phyloP scores from a whole-genome alignment of 1,139 yeast genomes.

The Diutina mesorugosa region DNA sequence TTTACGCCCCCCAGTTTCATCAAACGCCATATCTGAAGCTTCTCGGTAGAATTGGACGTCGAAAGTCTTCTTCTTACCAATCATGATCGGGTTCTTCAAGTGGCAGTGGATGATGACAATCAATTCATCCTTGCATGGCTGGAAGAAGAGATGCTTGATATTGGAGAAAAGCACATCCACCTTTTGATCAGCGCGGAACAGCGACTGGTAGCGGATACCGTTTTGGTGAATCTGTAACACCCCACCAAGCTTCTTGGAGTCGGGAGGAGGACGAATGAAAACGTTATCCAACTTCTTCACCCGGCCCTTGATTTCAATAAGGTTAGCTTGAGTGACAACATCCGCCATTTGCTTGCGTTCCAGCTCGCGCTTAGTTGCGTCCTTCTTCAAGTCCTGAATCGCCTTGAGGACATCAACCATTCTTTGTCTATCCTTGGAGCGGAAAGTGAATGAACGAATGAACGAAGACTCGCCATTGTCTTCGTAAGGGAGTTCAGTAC shows the following conservation, averaged over 20 bases:
- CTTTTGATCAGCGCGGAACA: slow-evolving; percentile 69
- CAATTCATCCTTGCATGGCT: slow-evolving; percentile 90
- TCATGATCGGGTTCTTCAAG: slow-evolving; percentile 83
- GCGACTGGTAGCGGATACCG: slow-evolving; percentile 87
- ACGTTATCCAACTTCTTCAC: slow-evolving; percentile 81
- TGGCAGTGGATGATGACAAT: slow-evolving; percentile 89
- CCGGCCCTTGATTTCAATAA: slow-evolving; percentile 68
- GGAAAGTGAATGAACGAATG: slow-evolving; percentile 73
- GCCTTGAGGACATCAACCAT: slow-evolving; percentile 86
- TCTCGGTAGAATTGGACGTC: slow-evolving; percentile 95
- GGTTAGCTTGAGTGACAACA: slow-evolving; percentile 83
- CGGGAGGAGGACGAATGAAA: slow-evolving; percentile 91
- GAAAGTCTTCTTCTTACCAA: slow-evolving; percentile 90
- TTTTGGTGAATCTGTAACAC: slow-evolving; percentile 86
- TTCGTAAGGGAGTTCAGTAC: slow-evolving; percentile 80
- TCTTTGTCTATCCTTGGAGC: slow-evolving; percentile 85
- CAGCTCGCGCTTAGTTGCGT: slow-evolving; percentile 78
- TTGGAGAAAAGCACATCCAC: slow-evolving; percentile 84
- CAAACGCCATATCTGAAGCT: slow-evolving; percentile 92
- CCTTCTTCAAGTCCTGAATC: slow-evolving; percentile 86
- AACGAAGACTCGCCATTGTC: slow-evolving; percentile 79
- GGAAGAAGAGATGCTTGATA: slow-evolving; percentile 88
- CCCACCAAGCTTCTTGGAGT: slow-evolving; percentile 90
- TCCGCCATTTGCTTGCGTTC: slow-evolving; percentile 91
- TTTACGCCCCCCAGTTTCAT: slow-evolving; percentile 93